Conservation (phyloP, 768 basidiomycete genomes). For the Tylopilus sp. region DNA sequence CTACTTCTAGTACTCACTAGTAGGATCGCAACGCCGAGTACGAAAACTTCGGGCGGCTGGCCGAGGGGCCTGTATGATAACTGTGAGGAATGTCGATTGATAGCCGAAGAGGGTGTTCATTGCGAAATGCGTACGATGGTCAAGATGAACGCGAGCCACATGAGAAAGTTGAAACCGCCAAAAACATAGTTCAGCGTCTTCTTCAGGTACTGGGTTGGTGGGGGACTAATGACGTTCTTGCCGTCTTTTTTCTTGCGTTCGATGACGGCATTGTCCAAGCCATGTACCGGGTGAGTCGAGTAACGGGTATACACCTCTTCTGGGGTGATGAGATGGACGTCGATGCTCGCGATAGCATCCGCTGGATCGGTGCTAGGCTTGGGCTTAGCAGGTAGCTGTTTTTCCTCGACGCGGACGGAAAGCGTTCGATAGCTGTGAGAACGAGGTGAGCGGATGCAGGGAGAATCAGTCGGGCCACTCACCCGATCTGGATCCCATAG, state of each 20-base stretch:
- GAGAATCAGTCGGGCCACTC: neutral
- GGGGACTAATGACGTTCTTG: constrained; percentile 48
- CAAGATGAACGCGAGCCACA: constrained; percentile 50
- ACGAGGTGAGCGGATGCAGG: neutral
- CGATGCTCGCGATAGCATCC: constrained; percentile 40
- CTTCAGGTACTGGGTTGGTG: constrained; percentile 43
- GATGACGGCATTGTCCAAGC: constrained; percentile 42
- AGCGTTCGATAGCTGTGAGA: constrained; percentile 38
- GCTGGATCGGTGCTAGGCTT: constrained; percentile 29
- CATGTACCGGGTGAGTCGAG: constrained; percentile 39
- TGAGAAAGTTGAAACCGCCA: constrained; percentile 54
- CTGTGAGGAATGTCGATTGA: constrained; percentile 27
- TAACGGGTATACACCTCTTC: constrained; percentile 45
- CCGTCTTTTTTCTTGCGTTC: constrained; percentile 35
- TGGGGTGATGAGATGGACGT: constrained; percentile 42
- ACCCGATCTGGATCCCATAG: constrained; percentile 31
- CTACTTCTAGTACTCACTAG: constrained; percentile 32
- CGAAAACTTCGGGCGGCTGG: constrained; percentile 37
- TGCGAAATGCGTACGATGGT: constrained; percentile 31
- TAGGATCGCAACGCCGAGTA: constrained; percentile 47
- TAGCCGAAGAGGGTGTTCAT: neutral
- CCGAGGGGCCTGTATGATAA: constrained; percentile 51
- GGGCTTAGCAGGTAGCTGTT: constrained; percentile 14
- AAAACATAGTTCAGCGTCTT: constrained; percentile 52
- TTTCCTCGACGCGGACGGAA: constrained; percentile 40